phyloP scores from a whole-genome alignment of 2,329 filamentous ascomycete species.

The Chrysosporium queenslandicum region DNA sequence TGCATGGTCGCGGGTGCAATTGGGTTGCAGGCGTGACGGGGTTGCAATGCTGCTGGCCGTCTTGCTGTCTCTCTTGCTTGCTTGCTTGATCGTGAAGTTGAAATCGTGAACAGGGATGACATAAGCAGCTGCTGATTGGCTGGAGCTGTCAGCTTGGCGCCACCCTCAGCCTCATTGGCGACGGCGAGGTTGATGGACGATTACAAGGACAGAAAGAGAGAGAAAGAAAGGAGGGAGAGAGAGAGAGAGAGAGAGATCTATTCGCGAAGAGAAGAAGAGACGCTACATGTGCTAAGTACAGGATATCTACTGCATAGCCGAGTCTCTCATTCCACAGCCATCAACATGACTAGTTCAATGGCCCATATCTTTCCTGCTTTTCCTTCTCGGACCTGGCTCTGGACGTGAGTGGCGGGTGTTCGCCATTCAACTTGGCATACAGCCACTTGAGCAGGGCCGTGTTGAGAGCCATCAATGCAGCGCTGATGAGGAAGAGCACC shows the following conservation, averaged over 20 bases:
- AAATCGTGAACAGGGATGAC: no score
- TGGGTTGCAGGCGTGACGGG: no score
- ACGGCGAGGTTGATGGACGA: background rate
- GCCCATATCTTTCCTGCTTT: background rate
- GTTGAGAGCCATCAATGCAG: constrained; percentile 59
- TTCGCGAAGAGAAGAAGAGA: no score
- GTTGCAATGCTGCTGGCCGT: no score
- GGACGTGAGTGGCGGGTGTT: background rate
- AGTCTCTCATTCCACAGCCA: background rate
- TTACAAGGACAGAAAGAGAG: no score
- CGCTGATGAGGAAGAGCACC: constrained; percentile 59
- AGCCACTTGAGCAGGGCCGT: constrained; percentile 60
- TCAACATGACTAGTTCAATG: background rate
- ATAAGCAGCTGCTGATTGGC: background rate
- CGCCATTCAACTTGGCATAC: constrained; percentile 48
- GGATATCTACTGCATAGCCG: no score
- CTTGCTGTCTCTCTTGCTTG: background rate
- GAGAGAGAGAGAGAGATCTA: no score
- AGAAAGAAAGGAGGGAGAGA: no score
- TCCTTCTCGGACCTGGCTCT: background rate
- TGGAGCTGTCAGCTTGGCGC: background rate
- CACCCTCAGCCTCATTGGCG: background rate
- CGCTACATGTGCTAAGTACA: no score
- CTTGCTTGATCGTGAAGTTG: no score
- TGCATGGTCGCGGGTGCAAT: background rate